Base-by-base conservation (phyloP, 108 stramenopile species). In the Conticribra weissflogii region DNA sequence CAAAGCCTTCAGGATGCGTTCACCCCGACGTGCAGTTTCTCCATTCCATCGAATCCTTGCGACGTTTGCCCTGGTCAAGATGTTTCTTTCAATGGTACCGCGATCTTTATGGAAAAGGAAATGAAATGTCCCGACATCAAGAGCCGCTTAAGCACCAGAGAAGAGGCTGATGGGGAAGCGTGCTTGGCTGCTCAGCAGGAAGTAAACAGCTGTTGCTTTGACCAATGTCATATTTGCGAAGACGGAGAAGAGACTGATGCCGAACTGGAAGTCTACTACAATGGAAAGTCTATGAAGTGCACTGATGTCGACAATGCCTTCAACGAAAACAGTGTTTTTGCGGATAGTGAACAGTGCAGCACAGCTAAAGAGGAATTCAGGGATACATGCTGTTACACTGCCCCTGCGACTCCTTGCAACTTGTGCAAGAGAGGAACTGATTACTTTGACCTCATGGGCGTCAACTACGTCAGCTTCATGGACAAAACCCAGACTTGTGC, bases 381-480 rank as follows among this genome's bases (percentile, higher is more conserved):
- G 15, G 68, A 71, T 27, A 21, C 29, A 50, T 78, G 77, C 53
- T 78, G 77, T 50, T 78, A 66, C 49, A 41, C 36, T 2, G 34
- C 54, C 1, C 73, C 73, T 3, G 47, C 48, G 52, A 54, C 61
- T 22, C 73, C 73, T 3, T 74, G 77, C 25, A 66, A 71, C 59
- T 47, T 78, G n/a, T 78, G 77, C 53, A 60, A 61, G 57, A 54
- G 52, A 67, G 64, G 53, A 19, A 34, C 28, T 7, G 69, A 78
- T 29, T 71, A 67, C 30, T 78, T 78, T 48, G 77, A 78, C 71
- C 48, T 71, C 41, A 78, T 78, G 77, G 59, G 70, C 8, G 47
- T 59, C 30, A 78, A 78, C 21, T 24, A 63, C 21, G 58, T 78
- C 46, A 66, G 59, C 4, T 78, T 62, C 24, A 60, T 58, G 32